phyloP scores from a whole-genome alignment of 208 protist genomes.

The Trypanosoma avium region DNA sequence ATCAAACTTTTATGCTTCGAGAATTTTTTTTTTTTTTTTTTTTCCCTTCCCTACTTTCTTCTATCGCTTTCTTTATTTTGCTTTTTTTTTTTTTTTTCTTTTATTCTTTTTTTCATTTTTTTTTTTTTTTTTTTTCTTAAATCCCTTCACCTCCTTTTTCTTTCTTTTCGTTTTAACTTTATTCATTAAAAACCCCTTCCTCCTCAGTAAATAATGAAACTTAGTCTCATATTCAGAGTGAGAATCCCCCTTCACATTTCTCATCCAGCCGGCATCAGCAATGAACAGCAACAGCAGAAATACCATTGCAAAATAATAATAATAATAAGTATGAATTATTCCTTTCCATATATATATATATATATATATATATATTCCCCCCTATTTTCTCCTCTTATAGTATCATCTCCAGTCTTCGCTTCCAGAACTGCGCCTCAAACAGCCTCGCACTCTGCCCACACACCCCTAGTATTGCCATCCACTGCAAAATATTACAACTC shows the following conservation, averaged over 20 bases:
- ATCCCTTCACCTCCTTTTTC: not conserved
- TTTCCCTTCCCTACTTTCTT: not conserved
- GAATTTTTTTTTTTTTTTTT: not conserved
- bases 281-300: too few species aligned
- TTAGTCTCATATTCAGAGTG: too few species aligned
- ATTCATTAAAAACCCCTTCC: not conserved
- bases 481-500: conserved; percentile 50
- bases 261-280: too few species aligned
- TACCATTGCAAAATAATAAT: too few species aligned
- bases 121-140: conserved; percentile 7
- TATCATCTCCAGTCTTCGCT: conserved; percentile 17
- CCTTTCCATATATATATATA: not conserved
- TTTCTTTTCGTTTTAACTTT: not conserved
- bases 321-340: too few species aligned
- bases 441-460: conserved; percentile 50
- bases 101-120: not conserved
- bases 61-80: not conserved
- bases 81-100: conserved; percentile 1
- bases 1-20: not conserved
- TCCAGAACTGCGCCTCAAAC: conserved; percentile 41
- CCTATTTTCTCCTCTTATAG: conserved; percentile 1
- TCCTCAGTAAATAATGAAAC: too few species aligned
- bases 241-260: too few species aligned
- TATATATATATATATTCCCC: too few species aligned
- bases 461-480: conserved; percentile 66